These are phyloP conservation scores for Microascus cirrosus DNA, from an alignment of 2,329 filamentous ascomycete genomes.

Conservation along the genomic window DNA sequence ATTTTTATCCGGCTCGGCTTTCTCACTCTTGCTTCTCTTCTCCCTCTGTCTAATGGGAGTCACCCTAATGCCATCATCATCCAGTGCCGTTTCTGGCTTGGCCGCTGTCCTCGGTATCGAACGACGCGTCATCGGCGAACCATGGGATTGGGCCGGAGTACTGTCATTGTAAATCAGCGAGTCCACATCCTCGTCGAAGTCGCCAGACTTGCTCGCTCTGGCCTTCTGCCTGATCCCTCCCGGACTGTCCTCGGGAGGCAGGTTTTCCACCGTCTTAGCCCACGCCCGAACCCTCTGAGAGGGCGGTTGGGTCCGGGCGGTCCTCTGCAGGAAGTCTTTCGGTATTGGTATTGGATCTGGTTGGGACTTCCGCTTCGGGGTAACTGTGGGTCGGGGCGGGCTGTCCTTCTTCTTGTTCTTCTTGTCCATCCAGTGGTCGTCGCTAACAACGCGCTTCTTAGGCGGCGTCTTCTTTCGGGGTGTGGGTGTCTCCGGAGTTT, in stretches of 20 bases:
- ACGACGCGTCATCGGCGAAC: constrained; percentile 5
- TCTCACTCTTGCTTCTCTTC: background rate
- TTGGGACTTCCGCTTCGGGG: constrained; percentile 12
- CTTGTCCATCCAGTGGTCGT: constrained; percentile 73
- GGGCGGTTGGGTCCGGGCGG: constrained; percentile 41
- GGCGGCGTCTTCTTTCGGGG: constrained; percentile 45
- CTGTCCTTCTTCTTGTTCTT: constrained; percentile 34
- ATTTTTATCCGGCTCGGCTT: background rate
- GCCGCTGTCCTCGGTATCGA: constrained; percentile 14
- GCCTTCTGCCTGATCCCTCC: background rate
- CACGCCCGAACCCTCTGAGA: constrained; percentile 52
- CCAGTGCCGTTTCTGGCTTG: constrained; percentile 8
- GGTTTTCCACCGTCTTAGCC: constrained; percentile 41
- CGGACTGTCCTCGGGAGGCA: constrained; percentile 1
- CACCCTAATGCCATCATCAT: constrained; percentile 22
- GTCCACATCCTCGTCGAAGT: background rate
- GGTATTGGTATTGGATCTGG: constrained; percentile 27
- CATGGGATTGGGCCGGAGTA: background rate
- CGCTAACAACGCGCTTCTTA: constrained; percentile 86
- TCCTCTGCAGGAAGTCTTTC: constrained; percentile 44
- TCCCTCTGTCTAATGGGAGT: constrained; percentile 14
- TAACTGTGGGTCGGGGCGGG: constrained; percentile 14
- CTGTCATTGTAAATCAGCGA: background rate
- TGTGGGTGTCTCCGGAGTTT: constrained; percentile 9
- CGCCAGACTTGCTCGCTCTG: background rate